Conservation (phyloP, 371 early-diverging fungal species). For the Gilbertella persicaria region DNA sequence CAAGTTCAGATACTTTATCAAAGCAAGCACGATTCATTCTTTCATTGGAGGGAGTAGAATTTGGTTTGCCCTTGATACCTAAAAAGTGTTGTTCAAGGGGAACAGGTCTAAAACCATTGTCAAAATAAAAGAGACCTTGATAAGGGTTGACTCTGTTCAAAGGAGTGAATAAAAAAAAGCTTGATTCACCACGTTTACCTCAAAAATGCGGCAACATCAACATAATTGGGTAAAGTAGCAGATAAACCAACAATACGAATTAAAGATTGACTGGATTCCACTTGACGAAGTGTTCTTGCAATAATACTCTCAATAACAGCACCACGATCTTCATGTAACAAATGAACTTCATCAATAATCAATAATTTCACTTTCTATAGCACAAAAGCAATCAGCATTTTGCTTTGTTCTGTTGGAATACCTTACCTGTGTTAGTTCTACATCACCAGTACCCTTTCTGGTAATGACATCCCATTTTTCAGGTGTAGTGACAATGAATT, state of each 20-base stretch:
- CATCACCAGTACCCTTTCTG: constrained; percentile 91
- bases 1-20: constrained; percentile 77
- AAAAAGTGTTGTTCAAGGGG: constrained; percentile 96
- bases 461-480: constrained; percentile 99
- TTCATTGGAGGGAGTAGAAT: constrained; percentile 59
- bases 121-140: constrained; percentile 96
- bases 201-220: constrained; percentile 96
- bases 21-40: constrained; percentile 86
- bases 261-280: constrained; percentile 90
- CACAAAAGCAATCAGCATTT: not conserved
- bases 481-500: constrained; percentile 99
- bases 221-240: constrained; percentile 99
- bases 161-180: not conserved
- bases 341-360: constrained; percentile 99
- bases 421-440: constrained; percentile 80
- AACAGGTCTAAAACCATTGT: constrained; percentile 91
- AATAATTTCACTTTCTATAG: constrained; percentile 77
- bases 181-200: constrained; percentile 28
- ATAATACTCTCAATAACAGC: constrained; percentile 98
- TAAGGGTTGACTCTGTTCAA: constrained; percentile 79
- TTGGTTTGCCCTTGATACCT: constrained; percentile 90
- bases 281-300: constrained; percentile 91
- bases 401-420: not conserved
- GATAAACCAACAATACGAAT: constrained; percentile 99
- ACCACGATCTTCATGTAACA: constrained; percentile 98